These are phyloP conservation scores for Fusarium agapanthi DNA, from an alignment of 2,329 filamentous ascomycete species.

Conservation along the genomic window DNA sequence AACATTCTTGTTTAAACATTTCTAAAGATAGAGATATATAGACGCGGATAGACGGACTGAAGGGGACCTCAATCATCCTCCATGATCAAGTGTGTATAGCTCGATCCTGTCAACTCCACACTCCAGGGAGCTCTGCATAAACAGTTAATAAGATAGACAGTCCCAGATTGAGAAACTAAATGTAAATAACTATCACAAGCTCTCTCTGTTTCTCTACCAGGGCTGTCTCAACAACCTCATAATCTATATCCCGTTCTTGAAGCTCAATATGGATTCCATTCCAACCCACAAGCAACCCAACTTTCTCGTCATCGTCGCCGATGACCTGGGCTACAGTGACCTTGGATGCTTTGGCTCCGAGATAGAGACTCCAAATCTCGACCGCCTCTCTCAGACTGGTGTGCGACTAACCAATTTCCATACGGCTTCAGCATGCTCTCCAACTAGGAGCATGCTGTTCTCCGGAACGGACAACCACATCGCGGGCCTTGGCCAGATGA, in stretches of 20 bases:
- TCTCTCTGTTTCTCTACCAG: background rate
- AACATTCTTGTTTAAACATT: background rate
- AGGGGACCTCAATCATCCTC: background rate
- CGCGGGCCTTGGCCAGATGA: slow-evolving; percentile 62
- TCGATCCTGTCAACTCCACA: background rate
- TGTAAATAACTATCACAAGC: background rate
- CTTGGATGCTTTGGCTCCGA: slow-evolving; percentile 59
- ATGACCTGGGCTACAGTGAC: slow-evolving; percentile 43
- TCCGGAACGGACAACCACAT: slow-evolving; percentile 67
- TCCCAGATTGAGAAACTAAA: background rate
- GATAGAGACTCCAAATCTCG: slow-evolving; percentile 65
- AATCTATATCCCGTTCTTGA: background rate
- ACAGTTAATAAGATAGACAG: background rate
- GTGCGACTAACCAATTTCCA: slow-evolving; percentile 67
- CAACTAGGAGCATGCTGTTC: slow-evolving; percentile 67
- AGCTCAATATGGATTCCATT: slow-evolving; percentile 42
- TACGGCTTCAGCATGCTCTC: slow-evolving; percentile 66
- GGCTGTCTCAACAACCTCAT: background rate
- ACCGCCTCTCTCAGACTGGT: slow-evolving; percentile 57
- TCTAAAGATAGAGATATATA: background rate
- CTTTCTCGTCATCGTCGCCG: slow-evolving; percentile 43
- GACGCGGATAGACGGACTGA: slow-evolving; percentile 1
- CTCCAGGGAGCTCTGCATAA: background rate
- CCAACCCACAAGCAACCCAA: slow-evolving; percentile 40
- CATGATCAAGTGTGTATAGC: background rate